These are phyloP conservation scores for Metarhizium rileyi DNA, from an alignment of 2,329 filamentous ascomycete species.

Conservation along the genomic window DNA sequence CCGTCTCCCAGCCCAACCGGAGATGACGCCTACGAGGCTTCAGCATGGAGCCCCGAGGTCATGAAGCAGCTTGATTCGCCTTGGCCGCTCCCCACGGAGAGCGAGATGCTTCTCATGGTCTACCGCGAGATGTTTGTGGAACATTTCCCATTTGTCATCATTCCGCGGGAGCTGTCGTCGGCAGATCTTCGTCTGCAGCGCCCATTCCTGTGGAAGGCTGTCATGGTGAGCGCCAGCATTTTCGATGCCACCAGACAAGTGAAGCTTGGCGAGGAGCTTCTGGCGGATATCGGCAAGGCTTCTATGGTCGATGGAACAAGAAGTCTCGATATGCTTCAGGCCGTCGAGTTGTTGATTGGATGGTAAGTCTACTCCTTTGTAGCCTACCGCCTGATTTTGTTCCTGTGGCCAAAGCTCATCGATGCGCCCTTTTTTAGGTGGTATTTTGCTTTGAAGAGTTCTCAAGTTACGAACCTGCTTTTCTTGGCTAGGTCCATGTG, in stretches of 20 bases:
- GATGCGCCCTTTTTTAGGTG: conserved; percentile 23
- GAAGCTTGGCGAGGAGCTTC: conserved; percentile 31
- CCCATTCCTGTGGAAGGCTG: conserved; percentile 39
- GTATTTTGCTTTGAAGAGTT: conserved; percentile 38
- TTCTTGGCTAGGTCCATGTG: conserved; percentile 39
- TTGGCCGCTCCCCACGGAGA: conserved; percentile 34
- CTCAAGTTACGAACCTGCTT: conserved; percentile 38
- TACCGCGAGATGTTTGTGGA: conserved; percentile 25
- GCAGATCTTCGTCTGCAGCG: conserved; percentile 25
- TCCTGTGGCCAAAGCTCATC: neutral
- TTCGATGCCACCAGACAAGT: conserved; percentile 34
- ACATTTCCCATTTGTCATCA: conserved; percentile 36
- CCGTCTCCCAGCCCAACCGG: conserved; percentile 16
- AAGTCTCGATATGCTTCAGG: conserved; percentile 38
- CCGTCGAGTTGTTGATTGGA: conserved; percentile 32
- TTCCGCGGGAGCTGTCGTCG: conserved; percentile 27
- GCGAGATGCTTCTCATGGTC: conserved; percentile 26
- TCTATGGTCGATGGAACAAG: conserved; percentile 31
- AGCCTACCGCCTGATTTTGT: neutral
- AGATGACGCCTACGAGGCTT: conserved; percentile 12
- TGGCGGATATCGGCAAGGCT: conserved; percentile 32
- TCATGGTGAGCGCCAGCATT: conserved; percentile 35
- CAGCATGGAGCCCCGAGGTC: conserved; percentile 13
- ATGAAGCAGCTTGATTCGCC: conserved; percentile 19
- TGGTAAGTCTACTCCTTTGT: conserved; percentile 26